Evolutionary conservation across 2,329 filamentous ascomycete species (phyloP).

Genomic region (Hypoxylon sp.): DNA sequence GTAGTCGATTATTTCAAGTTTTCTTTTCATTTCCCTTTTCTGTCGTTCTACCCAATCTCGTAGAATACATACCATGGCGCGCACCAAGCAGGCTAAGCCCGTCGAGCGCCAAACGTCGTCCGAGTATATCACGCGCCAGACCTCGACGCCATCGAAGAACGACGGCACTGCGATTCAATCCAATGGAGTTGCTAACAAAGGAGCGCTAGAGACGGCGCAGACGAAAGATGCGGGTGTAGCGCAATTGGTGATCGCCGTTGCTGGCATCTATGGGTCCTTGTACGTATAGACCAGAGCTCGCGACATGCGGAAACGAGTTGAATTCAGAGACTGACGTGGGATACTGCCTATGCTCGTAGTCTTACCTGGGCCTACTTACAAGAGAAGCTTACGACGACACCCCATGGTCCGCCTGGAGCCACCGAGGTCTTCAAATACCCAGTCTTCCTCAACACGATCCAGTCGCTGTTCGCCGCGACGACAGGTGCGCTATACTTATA

Average conservation of each 20-base stretch:
- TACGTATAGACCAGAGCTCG: slow-evolving; percentile 60
- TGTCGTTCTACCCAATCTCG: neutral
- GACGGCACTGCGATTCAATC: slow-evolving; percentile 44
- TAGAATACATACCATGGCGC: slow-evolving; percentile 68
- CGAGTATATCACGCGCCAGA: slow-evolving; percentile 66
- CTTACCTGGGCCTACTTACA: slow-evolving; percentile 97
- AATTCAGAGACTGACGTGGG: slow-evolving; percentile 7
- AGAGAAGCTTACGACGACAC: slow-evolving; percentile 95
- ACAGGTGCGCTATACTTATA: slow-evolving; percentile 86
- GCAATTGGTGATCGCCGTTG: slow-evolving; percentile 88
- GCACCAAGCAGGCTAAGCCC: slow-evolving; percentile 76
- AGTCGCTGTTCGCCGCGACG: slow-evolving; percentile 87
- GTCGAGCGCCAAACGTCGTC: slow-evolving; percentile 75
- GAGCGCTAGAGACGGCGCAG: slow-evolving; percentile 38
- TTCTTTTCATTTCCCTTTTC: neutral
- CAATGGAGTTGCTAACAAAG: slow-evolving; percentile 46
- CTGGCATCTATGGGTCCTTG: slow-evolving; percentile 97
- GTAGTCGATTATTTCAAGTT: slow-evolving; percentile 13
- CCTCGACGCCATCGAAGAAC: slow-evolving; percentile 50
- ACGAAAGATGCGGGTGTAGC: slow-evolving; percentile 72
- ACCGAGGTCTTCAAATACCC: slow-evolving; percentile 91
- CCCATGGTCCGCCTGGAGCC: slow-evolving; percentile 74
- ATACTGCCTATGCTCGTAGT: slow-evolving; percentile 59
- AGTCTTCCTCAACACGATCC: slow-evolving; percentile 95
- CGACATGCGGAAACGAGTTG: neutral